Evolutionary conservation across 75 land plant species (phyloP).

Genomic region (Sequoia sempervirens): DNA sequence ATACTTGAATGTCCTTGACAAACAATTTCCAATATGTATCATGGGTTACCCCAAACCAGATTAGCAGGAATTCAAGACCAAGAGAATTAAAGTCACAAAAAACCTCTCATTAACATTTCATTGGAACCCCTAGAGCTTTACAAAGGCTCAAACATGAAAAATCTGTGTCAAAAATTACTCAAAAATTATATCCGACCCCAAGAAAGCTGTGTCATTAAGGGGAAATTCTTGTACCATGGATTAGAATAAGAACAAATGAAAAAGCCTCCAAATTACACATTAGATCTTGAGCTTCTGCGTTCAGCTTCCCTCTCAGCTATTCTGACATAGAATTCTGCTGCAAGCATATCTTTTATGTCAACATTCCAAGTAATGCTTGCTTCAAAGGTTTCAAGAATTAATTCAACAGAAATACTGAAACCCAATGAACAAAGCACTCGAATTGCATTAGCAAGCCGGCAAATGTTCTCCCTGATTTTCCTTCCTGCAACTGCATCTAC

Average conservation of each 20-base stretch:
- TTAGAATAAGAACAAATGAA: neutral
- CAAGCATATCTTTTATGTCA: constrained; percentile 79
- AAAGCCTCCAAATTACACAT: neutral
- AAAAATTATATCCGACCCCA: neutral
- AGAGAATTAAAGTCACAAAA: neutral
- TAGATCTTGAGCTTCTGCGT: constrained; percentile 30
- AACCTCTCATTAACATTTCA: neutral
- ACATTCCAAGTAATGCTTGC: constrained; percentile 47
- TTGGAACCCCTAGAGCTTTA: neutral
- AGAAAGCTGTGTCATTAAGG: neutral
- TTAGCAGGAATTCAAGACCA: neutral
- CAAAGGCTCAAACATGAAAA: neutral
- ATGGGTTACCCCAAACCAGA: neutral
- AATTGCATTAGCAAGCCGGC: constrained; percentile 80
- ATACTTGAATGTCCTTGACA: neutral
- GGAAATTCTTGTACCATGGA: neutral
- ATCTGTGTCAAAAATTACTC: neutral
- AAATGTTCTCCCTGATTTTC: constrained; percentile 64
- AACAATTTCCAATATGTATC: neutral
- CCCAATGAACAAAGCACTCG: constrained; percentile 69
- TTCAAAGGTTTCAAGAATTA: constrained; percentile 57
- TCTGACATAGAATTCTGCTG: constrained; percentile 68
- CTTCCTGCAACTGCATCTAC: neutral
- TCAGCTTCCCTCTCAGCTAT: constrained; percentile 80
- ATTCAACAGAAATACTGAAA: constrained; percentile 54